Base-by-base conservation (phyloP, 306 rosid species). In the Corylus avellana region DNA sequence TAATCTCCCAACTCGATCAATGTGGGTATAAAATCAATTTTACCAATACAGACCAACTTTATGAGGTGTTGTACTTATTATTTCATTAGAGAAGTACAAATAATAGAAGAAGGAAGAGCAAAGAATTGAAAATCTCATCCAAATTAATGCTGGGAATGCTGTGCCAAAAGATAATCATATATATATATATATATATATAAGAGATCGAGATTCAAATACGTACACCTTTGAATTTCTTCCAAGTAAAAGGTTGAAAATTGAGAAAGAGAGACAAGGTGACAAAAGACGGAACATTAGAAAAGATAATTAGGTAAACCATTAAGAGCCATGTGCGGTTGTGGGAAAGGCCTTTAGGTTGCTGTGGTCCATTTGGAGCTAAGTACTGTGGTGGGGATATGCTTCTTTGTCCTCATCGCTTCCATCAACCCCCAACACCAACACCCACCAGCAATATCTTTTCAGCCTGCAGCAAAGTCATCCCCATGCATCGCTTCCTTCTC, bases 351-450 rank as follows among this genome's bases (percentile, higher is more conserved):
- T 12, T 8, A 9, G n/a, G 51, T 70, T 53, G 54, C 6, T n/a
- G 84, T 84, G 82, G 84, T 77, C 82, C 84, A 77, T 80, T 79
- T 48, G 48, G 16, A 57, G 57, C 59, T 12, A 35, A 74, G 78
- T 78, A 76, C 69, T 39, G 8, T 62, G 55, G 64, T 47, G 76
- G 81, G 77, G 67, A 37, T 9, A 42, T 20, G 29, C 50, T 44
- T 51, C 53, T 49, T 57, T 74, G 14, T 4, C 16, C 69, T 44
- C 8, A 32, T 32, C 35, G 57, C 25, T 71, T 63, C 27, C 20
- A 56, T 56, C 10, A 58, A 58, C 66, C 35, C n/a, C 9, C 64
- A 22, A 22, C 64, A 22, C 13, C 25, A 22, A 22, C 25, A 22
- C 25, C 12, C 12, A 58, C 37, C 66, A 20, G 8, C 66, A 22